Evolutionary conservation across 257 asterid genomes (phyloP).

Genomic region (Fraxinus pennsylvanica): DNA sequence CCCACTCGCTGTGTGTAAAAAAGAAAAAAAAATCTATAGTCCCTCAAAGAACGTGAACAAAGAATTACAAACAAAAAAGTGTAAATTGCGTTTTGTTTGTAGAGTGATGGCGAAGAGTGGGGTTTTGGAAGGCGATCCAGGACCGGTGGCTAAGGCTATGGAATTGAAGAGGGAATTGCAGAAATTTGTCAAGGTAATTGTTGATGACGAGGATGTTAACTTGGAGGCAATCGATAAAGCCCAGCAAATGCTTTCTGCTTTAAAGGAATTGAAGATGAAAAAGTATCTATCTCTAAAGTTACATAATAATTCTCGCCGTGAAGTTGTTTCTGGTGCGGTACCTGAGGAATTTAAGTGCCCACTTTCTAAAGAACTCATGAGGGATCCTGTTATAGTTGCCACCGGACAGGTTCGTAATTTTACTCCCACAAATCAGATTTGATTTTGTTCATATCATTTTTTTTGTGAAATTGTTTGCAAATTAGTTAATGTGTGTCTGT

Average conservation of each 20-base stretch:
- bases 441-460: no score
- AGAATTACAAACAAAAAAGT: not conserved
- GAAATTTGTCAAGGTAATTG: slow-evolving; percentile 60
- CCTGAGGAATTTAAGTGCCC: slow-evolving; percentile 92
- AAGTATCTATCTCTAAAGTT: slow-evolving; percentile 38
- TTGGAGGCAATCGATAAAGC: slow-evolving; percentile 70
- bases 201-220: slow-evolving; percentile 56
- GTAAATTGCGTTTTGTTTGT: not conserved
- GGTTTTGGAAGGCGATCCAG: slow-evolving; percentile 54
- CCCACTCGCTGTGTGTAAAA: not conserved
- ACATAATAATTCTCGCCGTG: not conserved
- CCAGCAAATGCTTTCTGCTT: slow-evolving; percentile 41
- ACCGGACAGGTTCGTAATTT: slow-evolving; percentile 72
- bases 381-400: slow-evolving; percentile 84
- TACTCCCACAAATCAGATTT: not conserved
- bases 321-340: slow-evolving; percentile 27
- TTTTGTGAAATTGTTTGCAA: not conserved
- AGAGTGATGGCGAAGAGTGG: slow-evolving; percentile 77
- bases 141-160: slow-evolving; percentile 48
- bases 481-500: not conserved
- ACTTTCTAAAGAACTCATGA: slow-evolving; percentile 76
- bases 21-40: not conserved
- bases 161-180: slow-evolving; percentile 76
- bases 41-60: slow-evolving; percentile 12
- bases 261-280: slow-evolving; percentile 65